Percentiles rank a stretch among this genome's conserved stretches.
These are phyloP conservation scores for Cercophora newfieldiana DNA, from an alignment of 495 filamentous ascomycete species.

Conservation along the genomic window DNA sequence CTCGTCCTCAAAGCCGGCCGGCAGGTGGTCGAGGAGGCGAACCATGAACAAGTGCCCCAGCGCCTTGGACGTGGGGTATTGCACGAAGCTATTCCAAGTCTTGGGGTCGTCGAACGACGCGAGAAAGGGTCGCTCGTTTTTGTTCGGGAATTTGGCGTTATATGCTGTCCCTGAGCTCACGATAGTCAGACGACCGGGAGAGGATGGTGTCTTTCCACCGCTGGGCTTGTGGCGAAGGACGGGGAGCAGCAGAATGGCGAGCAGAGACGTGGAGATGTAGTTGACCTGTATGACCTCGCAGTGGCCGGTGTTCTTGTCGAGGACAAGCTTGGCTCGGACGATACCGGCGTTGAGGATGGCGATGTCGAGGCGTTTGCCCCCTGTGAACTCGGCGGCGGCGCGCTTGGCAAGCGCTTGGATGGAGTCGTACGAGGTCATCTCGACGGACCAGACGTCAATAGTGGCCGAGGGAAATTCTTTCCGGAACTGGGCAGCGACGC, in stretches of 20 bases:
- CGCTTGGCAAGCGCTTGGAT: conserved; percentile 42
- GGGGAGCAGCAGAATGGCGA: conserved; percentile 37
- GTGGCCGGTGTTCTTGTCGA: conserved; percentile 32
- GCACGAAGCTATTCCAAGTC: conserved; percentile 24
- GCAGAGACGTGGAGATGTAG: conserved; percentile 47
- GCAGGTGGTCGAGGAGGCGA: conserved; percentile 27
- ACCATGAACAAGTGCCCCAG: conserved; percentile 39
- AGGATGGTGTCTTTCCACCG: background rate
- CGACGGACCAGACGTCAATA: conserved; percentile 55
- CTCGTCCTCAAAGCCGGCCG: conserved; percentile 26
- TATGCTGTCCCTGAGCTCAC: background rate
- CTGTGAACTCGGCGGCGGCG: conserved; percentile 26
- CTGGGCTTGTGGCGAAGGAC: conserved; percentile 35
- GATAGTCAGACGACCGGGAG: conserved; percentile 1
- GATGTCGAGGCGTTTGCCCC: conserved; percentile 41
- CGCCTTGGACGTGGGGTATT: conserved; percentile 36
- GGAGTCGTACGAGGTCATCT: conserved; percentile 48
- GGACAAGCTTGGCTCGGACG: conserved; percentile 1
- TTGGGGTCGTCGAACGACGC: conserved; percentile 35
- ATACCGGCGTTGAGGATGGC: conserved; percentile 53
- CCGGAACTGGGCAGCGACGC: conserved; percentile 10
- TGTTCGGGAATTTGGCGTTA: background rate
- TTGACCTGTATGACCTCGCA: conserved; percentile 55
- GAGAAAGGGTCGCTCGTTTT: conserved; percentile 27
- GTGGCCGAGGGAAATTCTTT: conserved; percentile 13